Evolutionary conservation across 2,329 filamentous ascomycete genomes (phyloP).

Genomic region (Ilyonectria sp.): DNA sequence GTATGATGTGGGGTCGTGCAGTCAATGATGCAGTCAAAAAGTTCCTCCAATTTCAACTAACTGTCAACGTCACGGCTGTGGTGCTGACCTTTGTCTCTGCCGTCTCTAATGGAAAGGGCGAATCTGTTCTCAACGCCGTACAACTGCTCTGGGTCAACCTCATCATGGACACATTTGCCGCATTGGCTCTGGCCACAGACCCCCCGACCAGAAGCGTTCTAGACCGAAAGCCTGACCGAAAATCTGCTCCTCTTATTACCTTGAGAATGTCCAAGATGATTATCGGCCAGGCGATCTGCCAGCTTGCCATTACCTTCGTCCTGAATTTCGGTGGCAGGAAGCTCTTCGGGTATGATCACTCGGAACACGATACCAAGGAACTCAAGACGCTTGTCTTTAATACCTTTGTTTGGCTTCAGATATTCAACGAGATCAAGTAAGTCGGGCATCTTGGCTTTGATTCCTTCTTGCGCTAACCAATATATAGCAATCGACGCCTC

Average conservation of each 20-base stretch:
- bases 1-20: constrained; percentile 73
- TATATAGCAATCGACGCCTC: constrained; percentile 69
- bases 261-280: constrained; percentile 78
- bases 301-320: constrained; percentile 70
- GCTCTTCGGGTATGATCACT: constrained; percentile 64
- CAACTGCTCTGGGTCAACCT: constrained; percentile 76
- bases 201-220: constrained; percentile 72
- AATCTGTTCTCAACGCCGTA: constrained; percentile 71
- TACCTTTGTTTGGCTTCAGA: constrained; percentile 81
- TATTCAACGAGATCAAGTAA: constrained; percentile 77
- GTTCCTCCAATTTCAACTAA: constrained; percentile 76
- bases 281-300: constrained; percentile 72
- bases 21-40: constrained; percentile 76
- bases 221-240: constrained; percentile 69
- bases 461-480: constrained; percentile 70
- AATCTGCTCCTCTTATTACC: constrained; percentile 82
- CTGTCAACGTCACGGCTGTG: constrained; percentile 75
- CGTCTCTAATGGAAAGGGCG: constrained; percentile 64
- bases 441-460: constrained; percentile 75
- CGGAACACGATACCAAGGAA: constrained; percentile 47
- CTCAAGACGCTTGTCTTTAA: constrained; percentile 78
- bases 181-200: constrained; percentile 75
- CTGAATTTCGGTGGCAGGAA: constrained; percentile 73
- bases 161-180: constrained; percentile 76
- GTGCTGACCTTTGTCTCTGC: constrained; percentile 72